phyloP scores from a whole-genome alignment of 805 yeast species.

The Kuraishia piskuri region DNA sequence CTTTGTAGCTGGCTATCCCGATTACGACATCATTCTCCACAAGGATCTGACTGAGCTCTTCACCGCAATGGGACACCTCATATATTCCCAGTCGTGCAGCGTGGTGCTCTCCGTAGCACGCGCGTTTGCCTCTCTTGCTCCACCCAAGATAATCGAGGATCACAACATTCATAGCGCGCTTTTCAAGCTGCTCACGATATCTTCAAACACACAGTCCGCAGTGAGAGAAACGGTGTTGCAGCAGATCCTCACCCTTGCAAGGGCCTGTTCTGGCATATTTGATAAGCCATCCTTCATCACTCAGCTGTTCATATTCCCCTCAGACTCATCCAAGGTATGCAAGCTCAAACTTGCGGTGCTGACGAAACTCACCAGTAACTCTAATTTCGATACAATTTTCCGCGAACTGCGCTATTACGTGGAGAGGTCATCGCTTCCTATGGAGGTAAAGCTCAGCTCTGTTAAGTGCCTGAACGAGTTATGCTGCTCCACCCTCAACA shows the following conservation, averaged over 20 bases:
- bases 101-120: conserved; percentile 56
- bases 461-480: conserved; percentile 42
- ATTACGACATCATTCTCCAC: conserved; percentile 35
- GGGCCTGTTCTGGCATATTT: conserved; percentile 19
- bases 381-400: conserved; percentile 41
- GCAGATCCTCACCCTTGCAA: conserved; percentile 31
- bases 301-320: conserved; percentile 48
- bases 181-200: conserved; percentile 26
- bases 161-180: conserved; percentile 43
- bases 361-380: conserved; percentile 45
- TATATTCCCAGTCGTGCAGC: conserved; percentile 44
- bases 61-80: conserved; percentile 33
- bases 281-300: conserved; percentile 27
- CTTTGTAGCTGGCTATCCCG: conserved; percentile 3
- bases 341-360: conserved; percentile 53
- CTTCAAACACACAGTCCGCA: conserved; percentile 14
- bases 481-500: conserved; percentile 5
- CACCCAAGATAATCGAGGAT: conserved; percentile 41
- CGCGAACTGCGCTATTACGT: conserved; percentile 57
- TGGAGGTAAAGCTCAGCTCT: conserved; percentile 30
- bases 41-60: conserved; percentile 52
- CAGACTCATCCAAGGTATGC: conserved; percentile 37
- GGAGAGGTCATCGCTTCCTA: neutral
- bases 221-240: conserved; percentile 34
- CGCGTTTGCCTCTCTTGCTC: conserved; percentile 48